Conservation (phyloP, 768 basidiomycete genomes). For the Tubosaeta brunneosetosa region DNA sequence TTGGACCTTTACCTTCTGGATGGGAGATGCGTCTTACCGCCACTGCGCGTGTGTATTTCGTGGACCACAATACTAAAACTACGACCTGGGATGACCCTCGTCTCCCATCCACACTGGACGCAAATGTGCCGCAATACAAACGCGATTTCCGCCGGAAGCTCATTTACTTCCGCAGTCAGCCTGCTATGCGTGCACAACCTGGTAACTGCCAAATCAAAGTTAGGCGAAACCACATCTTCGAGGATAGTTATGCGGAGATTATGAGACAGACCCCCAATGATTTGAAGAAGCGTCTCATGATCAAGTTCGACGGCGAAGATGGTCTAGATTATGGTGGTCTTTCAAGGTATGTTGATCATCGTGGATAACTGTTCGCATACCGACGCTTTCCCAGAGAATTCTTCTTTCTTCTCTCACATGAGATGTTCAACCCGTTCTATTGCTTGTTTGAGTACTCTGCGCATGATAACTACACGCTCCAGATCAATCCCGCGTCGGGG, state of each 20-base stretch:
- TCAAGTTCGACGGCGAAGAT: constrained; percentile 99
- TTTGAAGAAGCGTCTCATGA: constrained; percentile 98
- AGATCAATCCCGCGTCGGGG: constrained; percentile 97
- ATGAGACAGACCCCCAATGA: constrained; percentile 99
- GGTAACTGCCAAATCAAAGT: constrained; percentile 99
- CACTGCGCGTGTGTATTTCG: constrained; percentile 98
- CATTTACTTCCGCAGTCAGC: constrained; percentile 98
- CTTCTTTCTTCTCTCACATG: constrained; percentile 98
- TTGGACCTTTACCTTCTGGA: constrained; percentile 93
- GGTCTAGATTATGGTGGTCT: constrained; percentile 98
- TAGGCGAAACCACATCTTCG: constrained; percentile 95
- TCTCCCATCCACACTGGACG: constrained; percentile 88
- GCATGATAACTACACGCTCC: constrained; percentile 99
- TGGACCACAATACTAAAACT: constrained; percentile 99
- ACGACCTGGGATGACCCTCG: constrained; percentile 99
- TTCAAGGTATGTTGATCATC: constrained; percentile 61
- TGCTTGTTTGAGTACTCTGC: constrained; percentile 99
- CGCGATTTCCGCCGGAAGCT: constrained; percentile 99
- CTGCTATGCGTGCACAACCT: constrained; percentile 95
- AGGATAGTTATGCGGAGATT: constrained; percentile 99
- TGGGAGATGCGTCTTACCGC: constrained; percentile 99
- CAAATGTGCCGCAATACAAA: constrained; percentile 99
- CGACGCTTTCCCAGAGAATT: constrained; percentile 69
- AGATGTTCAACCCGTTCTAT: constrained; percentile 99
- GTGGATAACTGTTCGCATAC: background rate